Evolutionary conservation across 1,284 basidiomycete genomes (phyloP).

Genomic region (Puccinia polysora): DNA sequence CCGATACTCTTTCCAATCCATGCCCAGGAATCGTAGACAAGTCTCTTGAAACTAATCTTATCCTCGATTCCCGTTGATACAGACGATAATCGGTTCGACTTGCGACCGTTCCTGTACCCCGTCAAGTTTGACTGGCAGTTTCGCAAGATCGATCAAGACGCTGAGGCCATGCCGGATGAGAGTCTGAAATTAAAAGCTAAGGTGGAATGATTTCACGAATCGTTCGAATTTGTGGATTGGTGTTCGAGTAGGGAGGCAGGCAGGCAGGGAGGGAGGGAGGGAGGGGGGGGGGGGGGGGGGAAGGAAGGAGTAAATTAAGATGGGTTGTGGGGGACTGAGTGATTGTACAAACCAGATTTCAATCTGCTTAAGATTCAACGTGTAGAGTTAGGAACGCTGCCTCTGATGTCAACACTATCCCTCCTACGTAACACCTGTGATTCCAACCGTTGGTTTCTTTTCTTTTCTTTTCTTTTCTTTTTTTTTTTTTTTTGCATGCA

Average conservation of each 20-base stretch:
- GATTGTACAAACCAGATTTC: no score
- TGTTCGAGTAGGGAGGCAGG: neutral
- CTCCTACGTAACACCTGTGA: no score
- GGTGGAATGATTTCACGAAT: constrained; percentile 26
- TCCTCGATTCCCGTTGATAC: neutral
- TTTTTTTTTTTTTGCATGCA: no score
- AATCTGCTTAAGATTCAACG: no score
- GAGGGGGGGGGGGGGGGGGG: neutral
- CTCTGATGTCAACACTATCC: no score
- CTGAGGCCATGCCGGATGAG: constrained; percentile 35
- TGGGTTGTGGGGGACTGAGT: no score
- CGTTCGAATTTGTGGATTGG: no score
- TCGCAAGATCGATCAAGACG: constrained; percentile 30
- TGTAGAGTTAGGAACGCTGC: no score
- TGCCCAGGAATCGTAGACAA: neutral
- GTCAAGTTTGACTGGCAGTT: constrained; percentile 43
- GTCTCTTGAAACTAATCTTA: neutral
- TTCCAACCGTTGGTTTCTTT: no score
- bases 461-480: no score
- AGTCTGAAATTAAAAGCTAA: constrained; percentile 41
- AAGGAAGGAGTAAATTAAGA: no score
- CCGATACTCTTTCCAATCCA: neutral
- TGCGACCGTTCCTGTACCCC: constrained; percentile 41
- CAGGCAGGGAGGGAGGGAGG: neutral
- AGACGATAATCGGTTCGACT: constrained; percentile 44